Base-by-base conservation (phyloP, 2,329 filamentous ascomycete species). In the Fusarium oxysporum region DNA sequence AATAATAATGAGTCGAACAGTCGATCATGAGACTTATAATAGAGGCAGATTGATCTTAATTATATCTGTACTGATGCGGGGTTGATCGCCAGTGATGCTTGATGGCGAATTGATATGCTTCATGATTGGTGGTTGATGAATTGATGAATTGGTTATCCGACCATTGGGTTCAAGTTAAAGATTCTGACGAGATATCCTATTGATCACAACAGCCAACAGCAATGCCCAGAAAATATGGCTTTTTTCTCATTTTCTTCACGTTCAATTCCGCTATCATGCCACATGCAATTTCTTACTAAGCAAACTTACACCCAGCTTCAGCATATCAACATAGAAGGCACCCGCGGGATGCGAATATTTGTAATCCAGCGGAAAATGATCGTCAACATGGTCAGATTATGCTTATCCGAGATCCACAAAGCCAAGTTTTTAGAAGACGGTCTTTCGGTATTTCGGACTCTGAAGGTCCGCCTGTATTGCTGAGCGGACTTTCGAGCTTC, bases 391-490 rank as follows among this genome's bases (percentile, higher is more conserved):
- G 23, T 38, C 32, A 48, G 30, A 37, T 35, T 58, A 63, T 70
- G 65, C 66, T 70, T 69, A 70, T 69, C 65, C 48, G 65, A 45
- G 44, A 35, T 56, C 65, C 65, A 50, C 57, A 58, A 47, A 38
- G 44, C 51, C 58, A 68, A 63, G 65, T 11, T 4, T 23, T 38
- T 3, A 10, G 25, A 16, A 16, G 16, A 13, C 16, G 37, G 37
- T 8, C 30, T 65, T 50, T 60, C 62, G 62, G 53, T 3, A 4
- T 53, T 41, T 69, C 65, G 66, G 66, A 64, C 65, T 69, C 23
- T 63, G 17, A 58, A 43, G 21, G 33, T 25, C 66, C 65, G 65
- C 12, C 6, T 37, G 53, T 32, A 17, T 35, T 3, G 8, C 13
- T 44, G 35, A 16, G 45, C 58, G 44, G 59, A 65, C 40, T 65